Evolutionary conservation across 1,284 basidiomycete genomes (phyloP), one percentile per base, ranked within the genome.

Genomic region (Cutaneotrichosporon arboriforme): DNA sequence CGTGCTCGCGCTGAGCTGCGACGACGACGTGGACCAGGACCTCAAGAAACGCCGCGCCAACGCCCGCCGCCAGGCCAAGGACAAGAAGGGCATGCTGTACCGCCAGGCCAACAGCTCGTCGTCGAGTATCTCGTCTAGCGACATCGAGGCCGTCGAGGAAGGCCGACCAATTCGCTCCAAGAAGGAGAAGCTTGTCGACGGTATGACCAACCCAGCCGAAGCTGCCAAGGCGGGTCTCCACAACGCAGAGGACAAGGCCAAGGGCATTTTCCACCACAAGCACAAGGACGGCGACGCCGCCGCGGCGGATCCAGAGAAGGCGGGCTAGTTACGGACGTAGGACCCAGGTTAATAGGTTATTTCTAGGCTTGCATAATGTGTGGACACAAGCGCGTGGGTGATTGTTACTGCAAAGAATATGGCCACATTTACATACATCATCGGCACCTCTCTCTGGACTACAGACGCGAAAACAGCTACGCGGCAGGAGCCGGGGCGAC

Each of bases 1-100:
- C 36, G 77, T 89, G 26, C 66, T 79, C 49, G 81, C 81, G 23
- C 75, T 81, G 64, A 78, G 81, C 56, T 77, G 79, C 48, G 79
- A 80, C 53, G 85, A 88, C 61, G 78, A 83, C 33, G 77, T 74
- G 36, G 57, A 72, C 26, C 55, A 62, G 35, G 61, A 69, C 61
- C 68, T 70, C 51, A 73, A 74, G 60, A 60, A 66, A 45, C 55
- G 62, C 20, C 69, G 72, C 47, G 59, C 35, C 20, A 40, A 54
- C 50, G 17, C 20, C 31, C 46, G 46, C 44, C 18, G 31, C 26
- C 38, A 54, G 38, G 20, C 15, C 20, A 42, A 17, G 22, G 38
- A 38, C 34, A 9, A n/a, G 17, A 23, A 15, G 47, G 17, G 17
- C 13, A 22, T 13, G 12, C 26, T 41, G 14, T 39, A 34, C 23